phyloP scores from a whole-genome alignment of 2,329 filamentous ascomycete genomes.

The Nectriaceae sp. region DNA sequence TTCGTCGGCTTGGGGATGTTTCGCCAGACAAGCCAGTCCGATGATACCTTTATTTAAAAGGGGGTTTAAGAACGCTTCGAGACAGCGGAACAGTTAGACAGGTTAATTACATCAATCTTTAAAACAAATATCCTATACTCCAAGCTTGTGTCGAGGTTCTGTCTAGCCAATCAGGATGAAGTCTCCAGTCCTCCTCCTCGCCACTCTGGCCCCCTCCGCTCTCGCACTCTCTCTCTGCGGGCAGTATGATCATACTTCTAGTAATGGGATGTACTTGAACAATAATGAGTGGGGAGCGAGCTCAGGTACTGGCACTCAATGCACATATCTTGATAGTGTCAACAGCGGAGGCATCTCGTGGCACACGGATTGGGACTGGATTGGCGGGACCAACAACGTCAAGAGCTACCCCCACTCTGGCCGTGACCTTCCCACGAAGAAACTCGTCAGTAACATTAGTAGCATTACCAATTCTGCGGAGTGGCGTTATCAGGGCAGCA shows the following conservation, averaged over 20 bases:
- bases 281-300: slow-evolving; percentile 44
- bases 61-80: too few relatives aligned
- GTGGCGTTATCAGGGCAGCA: slow-evolving; percentile 34
- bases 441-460: slow-evolving; percentile 33
- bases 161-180: too few relatives aligned
- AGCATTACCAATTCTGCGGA: slow-evolving; percentile 35
- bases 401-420: slow-evolving; percentile 42
- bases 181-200: background rate
- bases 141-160: too few relatives aligned
- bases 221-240: slow-evolving; percentile 17
- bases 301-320: slow-evolving; percentile 38
- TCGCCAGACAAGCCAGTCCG: too few relatives aligned
- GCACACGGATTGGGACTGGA: slow-evolving; percentile 44
- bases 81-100: too few relatives aligned
- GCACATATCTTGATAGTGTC: slow-evolving; percentile 39
- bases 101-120: too few relatives aligned
- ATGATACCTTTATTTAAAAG: too few relatives aligned
- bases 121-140: too few relatives aligned
- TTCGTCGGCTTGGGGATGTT: too few relatives aligned
- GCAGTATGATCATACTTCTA: slow-evolving; percentile 24
- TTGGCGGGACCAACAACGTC: slow-evolving; percentile 38
- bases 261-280: slow-evolving; percentile 29
- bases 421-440: slow-evolving; percentile 20
- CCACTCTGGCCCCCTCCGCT: background rate
- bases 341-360: slow-evolving; percentile 37